phyloP scores from a whole-genome alignment of 345 rosid genomes.

The Moricandia moricandioides region DNA sequence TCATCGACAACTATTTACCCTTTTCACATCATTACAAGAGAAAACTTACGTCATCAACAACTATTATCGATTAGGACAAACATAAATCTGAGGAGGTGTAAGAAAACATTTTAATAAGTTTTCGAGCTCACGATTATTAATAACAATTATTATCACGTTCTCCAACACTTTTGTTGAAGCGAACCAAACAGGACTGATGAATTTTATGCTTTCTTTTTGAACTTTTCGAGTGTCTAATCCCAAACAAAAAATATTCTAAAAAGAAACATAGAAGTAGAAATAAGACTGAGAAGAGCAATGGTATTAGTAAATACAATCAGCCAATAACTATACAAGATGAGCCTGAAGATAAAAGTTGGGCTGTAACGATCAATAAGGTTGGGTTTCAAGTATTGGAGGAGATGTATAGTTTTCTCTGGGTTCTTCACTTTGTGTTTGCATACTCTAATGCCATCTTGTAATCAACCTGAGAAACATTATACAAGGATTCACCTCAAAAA shows the following conservation, averaged over 20 bases:
- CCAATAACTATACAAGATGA: conserved; percentile 37
- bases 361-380: conserved; percentile 50
- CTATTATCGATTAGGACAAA: conserved; percentile 19
- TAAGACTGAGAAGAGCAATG: neutral
- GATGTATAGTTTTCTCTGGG: conserved; percentile 61
- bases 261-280: neutral
- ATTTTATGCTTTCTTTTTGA: conserved; percentile 12
- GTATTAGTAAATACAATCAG: neutral
- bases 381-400: conserved; percentile 50
- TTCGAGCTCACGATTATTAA: conserved; percentile 10
- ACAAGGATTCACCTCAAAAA: no score
- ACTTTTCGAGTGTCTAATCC: conserved; percentile 20
- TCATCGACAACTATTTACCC: no score
- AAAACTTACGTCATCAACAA: conserved; percentile 10
- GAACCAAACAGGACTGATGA: conserved; percentile 12
- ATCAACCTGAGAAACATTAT: conserved; percentile 68
- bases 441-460: conserved; percentile 94
- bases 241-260: neutral
- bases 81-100: neutral
- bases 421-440: conserved; percentile 84
- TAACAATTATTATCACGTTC: conserved; percentile 14
- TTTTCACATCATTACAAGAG: neutral
- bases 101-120: conserved; percentile 26
- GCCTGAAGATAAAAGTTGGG: conserved; percentile 61
- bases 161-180: conserved; percentile 26